Conservation (phyloP, 2,329 filamentous ascomycete species). For the Cytospora mali region DNA sequence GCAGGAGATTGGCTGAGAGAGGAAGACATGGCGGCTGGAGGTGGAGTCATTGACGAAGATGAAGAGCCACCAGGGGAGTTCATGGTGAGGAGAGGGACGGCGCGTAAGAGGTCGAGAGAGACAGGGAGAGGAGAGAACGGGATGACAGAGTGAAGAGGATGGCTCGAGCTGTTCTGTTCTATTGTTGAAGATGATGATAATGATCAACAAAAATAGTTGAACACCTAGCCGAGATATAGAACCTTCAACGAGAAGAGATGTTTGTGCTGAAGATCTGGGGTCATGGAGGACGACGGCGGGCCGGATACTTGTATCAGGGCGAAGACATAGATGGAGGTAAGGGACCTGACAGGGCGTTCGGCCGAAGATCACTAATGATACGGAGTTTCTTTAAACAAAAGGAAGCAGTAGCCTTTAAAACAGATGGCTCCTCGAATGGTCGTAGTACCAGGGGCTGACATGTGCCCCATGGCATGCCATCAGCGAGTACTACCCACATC, state of each 20-base stretch:
- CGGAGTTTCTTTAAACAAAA: conserved; percentile 23
- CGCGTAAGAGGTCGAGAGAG: too few relatives aligned
- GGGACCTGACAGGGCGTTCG: conserved; percentile 19
- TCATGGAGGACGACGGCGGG: conserved; percentile 12
- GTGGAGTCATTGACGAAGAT: conserved; percentile 17
- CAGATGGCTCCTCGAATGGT: conserved; percentile 18
- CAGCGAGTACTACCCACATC: conserved; percentile 23
- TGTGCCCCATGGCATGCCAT: conserved; percentile 22
- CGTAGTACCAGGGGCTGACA: conserved; percentile 21
- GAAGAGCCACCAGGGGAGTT: conserved; percentile 20
- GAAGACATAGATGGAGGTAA: conserved; percentile 1
- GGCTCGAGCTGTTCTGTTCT: too few relatives aligned
- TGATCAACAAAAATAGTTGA: background rate
- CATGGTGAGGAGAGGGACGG: conserved; percentile 10
- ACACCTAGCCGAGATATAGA: background rate
- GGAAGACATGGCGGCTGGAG: conserved; percentile 18
- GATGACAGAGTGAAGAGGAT: background rate
- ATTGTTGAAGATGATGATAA: background rate
- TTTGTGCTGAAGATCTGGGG: conserved; percentile 14
- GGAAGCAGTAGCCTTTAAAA: background rate
- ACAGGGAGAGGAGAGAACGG: background rate
- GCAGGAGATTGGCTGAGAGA: conserved; percentile 12
- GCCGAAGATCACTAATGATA: conserved; percentile 15
- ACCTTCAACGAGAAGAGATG: background rate
- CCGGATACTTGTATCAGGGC: conserved; percentile 27